Evolutionary conservation across 1,284 basidiomycete genomes (phyloP), one percentile per base, ranked within the genome.

Genomic region (Trichosporon sp.): DNA sequence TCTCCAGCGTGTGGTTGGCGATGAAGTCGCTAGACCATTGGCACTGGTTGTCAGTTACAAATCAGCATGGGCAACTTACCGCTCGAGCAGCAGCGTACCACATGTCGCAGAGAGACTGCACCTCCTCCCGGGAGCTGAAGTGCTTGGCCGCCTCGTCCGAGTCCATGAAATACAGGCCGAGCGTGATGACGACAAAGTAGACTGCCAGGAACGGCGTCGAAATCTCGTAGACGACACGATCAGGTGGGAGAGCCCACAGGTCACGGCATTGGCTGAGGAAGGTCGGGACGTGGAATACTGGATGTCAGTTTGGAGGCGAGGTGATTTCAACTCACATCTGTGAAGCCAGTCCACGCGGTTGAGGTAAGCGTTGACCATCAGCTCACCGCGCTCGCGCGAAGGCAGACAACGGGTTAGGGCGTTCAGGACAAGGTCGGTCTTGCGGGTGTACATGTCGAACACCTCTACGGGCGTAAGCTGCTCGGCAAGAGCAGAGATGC

Each of bases 271-370:
- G 80, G 25, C 74, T 74, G 29, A 83, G 65, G 70, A 84, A 81
- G 0, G 83, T 82, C 0, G 83, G 83, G 0, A 81, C 56, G 31
- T 60, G 82, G 47, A 83, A 72, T 31, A 79, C 79, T 80, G 67
- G 3, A 9, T 29, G 64, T 64, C 8, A 68, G 63, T 5, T 18
- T 11, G 18, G 29, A n/a, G 1, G 1, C 13, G 56, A 25, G 21
- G 9, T 34, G n/a, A n/a, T 7, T n/a, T 53, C 7, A n/a, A 72
- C 77, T 77, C 65, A 81, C 82, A 80, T 75, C 83, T 77, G 73
- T 84, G 81, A n/a, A 83, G 73, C 83, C 83, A 84, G 65, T 83
- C 83, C 9, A 83, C 81, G n/a, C 77, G 74, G 31, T 79, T 76
- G 29, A 83, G 73, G 67, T 80, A 83, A 72, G 78, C 76, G 44